Evolutionary conservation across 78 protist species (phyloP).

Genomic region (Speleostelium caveatum): DNA sequence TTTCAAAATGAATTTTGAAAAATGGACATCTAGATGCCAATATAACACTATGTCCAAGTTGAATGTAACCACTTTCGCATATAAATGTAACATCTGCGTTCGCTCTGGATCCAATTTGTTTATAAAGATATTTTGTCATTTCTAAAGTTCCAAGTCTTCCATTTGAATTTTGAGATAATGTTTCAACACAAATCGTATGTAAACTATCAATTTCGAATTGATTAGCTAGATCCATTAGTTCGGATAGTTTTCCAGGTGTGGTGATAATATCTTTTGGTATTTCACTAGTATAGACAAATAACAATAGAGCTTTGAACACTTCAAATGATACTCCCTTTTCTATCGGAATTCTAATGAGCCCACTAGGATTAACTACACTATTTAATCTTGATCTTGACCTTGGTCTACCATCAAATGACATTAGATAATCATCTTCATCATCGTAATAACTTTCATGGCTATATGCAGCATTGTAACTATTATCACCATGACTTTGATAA

Average conservation of each 20-base stretch:
- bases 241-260: slow-evolving; percentile 28
- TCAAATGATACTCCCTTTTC: slow-evolving; percentile 56
- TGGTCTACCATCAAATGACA: neutral
- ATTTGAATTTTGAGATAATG: neutral
- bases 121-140: slow-evolving; percentile 48
- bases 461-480: neutral
- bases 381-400: slow-evolving; percentile 52
- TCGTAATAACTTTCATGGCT: neutral
- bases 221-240: slow-evolving; percentile 28
- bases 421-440: neutral
- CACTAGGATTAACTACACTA: slow-evolving; percentile 51
- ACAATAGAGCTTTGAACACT: slow-evolving; percentile 23
- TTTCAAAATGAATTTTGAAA: slow-evolving; percentile 48
- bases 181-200: slow-evolving; percentile 4
- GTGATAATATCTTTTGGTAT: slow-evolving; percentile 35
- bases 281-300: slow-evolving; percentile 49
- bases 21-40: slow-evolving; percentile 31
- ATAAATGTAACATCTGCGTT: slow-evolving; percentile 37
- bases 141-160: slow-evolving; percentile 45
- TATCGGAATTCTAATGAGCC: slow-evolving; percentile 39
- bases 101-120: slow-evolving; percentile 25
- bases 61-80: slow-evolving; percentile 26
- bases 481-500: neutral
- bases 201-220: slow-evolving; percentile 47
- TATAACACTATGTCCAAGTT: slow-evolving; percentile 36